Evolutionary conservation across 2,329 filamentous ascomycete species (phyloP), one percentile per base, ranked within the genome.

Genomic region (Arthrobotrys iridis): DNA sequence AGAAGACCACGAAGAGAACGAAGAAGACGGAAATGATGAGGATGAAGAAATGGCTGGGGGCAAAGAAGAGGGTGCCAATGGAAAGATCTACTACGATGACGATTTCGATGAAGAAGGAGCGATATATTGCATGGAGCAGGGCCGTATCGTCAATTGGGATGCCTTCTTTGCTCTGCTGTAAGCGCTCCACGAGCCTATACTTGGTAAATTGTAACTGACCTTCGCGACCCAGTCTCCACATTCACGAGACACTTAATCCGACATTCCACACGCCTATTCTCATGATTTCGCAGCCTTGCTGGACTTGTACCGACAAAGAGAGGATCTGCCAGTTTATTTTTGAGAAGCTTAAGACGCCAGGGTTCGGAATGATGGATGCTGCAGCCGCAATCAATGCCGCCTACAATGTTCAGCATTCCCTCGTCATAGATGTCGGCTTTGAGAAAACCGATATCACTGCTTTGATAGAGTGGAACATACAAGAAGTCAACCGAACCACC

Each of bases 251-350:
- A 52, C 87, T 99, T 73, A 95, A 93, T 75, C 93, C 93, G 24
- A 93, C 92, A 2, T 95, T 97, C 81, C 95, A 97, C 83, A 97
- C 94, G 0, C 93, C 95, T 1, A 92, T 99, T 77, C 87, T 98
- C 82, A 88, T 99, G 77, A 91, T 98, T 82, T 88, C 91, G 5
- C 92, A 96, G 79, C 93, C 95, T 2, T 90, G 90, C 78, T 99
- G 95, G 94, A 93, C 93, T 2, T 88, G 91, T 6, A 90, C 91
- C 77, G 93, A 97, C 82, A 90, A 90, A 81, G 94, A 98, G 83
- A 88, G 87, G 40, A 90, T 99, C 78, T 91, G 93, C 11, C 92
- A 95, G 77, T 99, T 97, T 84, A 88, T 98, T 77, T 99, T 99
- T 80, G 95, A 99, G 83, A 96, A 95, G 83, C 97, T 96, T 81